These are phyloP conservation scores for Ochetophila trinervis DNA, from an alignment of 306 rosid genomes.

Conservation along the genomic window DNA sequence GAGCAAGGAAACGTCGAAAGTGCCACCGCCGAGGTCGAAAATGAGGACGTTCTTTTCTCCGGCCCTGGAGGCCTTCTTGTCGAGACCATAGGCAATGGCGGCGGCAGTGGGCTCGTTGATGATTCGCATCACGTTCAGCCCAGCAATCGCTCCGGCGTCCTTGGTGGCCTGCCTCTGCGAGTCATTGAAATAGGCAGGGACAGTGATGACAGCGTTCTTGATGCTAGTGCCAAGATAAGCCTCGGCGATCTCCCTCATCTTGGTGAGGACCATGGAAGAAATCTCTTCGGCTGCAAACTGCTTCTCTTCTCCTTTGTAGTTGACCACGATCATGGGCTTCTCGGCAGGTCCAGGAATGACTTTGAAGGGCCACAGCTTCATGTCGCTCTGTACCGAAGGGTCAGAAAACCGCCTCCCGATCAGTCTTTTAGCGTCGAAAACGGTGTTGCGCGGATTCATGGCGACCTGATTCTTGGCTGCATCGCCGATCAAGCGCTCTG, in stretches of 20 bases:
- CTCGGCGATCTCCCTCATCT: conserved; percentile 47
- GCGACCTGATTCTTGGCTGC: conserved; percentile 56
- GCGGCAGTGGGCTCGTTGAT: conserved; percentile 56
- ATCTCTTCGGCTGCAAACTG: conserved; percentile 45
- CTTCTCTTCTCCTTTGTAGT: conserved; percentile 43
- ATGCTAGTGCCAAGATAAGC: conserved; percentile 36
- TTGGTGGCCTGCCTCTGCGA: conserved; percentile 49
- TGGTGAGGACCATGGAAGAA: conserved; percentile 40
- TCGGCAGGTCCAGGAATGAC: conserved; percentile 40
- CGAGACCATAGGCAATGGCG: conserved; percentile 49
- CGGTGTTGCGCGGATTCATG: conserved; percentile 52
- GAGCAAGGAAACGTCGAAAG: conserved; percentile 41
- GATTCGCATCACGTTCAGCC: conserved; percentile 45
- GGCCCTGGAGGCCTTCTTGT: conserved; percentile 37
- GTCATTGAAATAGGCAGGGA: conserved; percentile 50
- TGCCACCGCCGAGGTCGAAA: conserved; percentile 46
- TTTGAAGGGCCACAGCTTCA: conserved; percentile 47
- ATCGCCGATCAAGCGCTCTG: conserved; percentile 44
- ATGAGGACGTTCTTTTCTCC: conserved; percentile 42
- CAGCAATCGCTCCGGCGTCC: conserved; percentile 43
- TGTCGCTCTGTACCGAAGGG: conserved; percentile 36
- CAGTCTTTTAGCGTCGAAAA: conserved; percentile 44
- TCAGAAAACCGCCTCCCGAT: conserved; percentile 39
- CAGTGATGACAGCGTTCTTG: conserved; percentile 41
- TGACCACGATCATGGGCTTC: conserved; percentile 46